These are phyloP conservation scores for Plasmodium adleri DNA, from an alignment of 169 alveolate species.

Conservation along the genomic window DNA sequence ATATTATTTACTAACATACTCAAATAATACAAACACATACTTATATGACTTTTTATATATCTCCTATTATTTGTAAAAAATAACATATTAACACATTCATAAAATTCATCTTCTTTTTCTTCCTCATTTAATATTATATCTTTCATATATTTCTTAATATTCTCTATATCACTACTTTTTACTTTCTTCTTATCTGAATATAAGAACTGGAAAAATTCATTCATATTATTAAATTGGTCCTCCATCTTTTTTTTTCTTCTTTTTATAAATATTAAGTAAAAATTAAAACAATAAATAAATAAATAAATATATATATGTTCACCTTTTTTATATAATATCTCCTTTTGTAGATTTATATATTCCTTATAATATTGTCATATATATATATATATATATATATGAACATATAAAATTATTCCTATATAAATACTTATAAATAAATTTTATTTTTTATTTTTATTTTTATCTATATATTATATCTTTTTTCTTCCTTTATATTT, in stretches of 20 bases:
- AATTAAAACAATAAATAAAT: no score
- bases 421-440: no score
- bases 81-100: conserved; percentile 32
- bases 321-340: no score
- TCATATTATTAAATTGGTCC: conserved; percentile 18
- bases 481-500: no score
- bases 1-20: conserved; percentile 14
- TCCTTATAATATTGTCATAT: no score
- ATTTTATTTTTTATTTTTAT: no score
- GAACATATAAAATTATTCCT: no score
- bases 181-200: conserved; percentile 26
- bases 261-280: no score
- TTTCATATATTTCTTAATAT: conserved; percentile 18
- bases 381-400: no score
- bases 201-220: conserved; percentile 32
- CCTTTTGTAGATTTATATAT: no score
- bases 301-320: no score
- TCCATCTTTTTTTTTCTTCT: neutral
- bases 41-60: conserved; percentile 47
- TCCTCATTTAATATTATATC: neutral
- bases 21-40: conserved; percentile 32
- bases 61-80: conserved; percentile 39
- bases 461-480: no score
- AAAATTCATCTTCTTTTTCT: conserved; percentile 16
- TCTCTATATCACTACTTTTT: conserved; percentile 26